phyloP scores from a whole-genome alignment of 495 filamentous ascomycete genomes.

The Pseudevernia furfuracea region DNA sequence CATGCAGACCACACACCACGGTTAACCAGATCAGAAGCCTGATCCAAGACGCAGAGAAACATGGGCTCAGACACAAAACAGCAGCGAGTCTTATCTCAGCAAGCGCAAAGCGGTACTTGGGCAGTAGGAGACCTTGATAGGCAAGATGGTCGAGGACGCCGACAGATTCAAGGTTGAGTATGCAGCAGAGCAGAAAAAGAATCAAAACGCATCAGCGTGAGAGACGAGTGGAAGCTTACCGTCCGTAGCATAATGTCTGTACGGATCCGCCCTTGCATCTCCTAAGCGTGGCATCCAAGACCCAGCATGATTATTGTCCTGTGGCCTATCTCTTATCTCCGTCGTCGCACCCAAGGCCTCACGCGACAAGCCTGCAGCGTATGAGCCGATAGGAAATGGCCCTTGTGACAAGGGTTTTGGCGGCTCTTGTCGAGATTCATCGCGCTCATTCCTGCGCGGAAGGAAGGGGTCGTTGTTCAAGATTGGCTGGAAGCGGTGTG shows the following conservation, averaged over 20 bases:
- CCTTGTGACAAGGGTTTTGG: background rate
- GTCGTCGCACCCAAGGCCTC: background rate
- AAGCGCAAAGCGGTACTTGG: background rate
- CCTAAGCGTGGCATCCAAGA: conserved; percentile 4
- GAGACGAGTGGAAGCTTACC: conserved; percentile 1
- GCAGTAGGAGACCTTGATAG: background rate
- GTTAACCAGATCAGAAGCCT: background rate
- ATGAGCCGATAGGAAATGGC: background rate
- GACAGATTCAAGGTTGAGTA: background rate
- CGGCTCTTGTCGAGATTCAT: conserved; percentile 10
- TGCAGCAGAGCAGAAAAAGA: background rate
- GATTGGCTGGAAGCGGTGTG: conserved; percentile 4
- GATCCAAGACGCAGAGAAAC: background rate
- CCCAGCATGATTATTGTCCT: conserved; percentile 2
- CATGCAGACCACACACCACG: background rate
- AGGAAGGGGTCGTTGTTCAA: conserved; percentile 17
- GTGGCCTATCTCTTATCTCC: conserved; percentile 13
- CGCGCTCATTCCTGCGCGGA: conserved; percentile 15
- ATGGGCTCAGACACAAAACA: background rate
- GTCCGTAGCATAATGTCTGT: conserved; percentile 6
- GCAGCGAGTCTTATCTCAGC: background rate
- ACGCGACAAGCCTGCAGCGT: background rate
- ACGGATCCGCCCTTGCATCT: conserved; percentile 16
- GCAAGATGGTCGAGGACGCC: background rate
- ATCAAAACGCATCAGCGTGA: background rate